Evolutionary conservation across 805 yeast genomes (phyloP).

Genomic region (Nakazawaea sp.): DNA sequence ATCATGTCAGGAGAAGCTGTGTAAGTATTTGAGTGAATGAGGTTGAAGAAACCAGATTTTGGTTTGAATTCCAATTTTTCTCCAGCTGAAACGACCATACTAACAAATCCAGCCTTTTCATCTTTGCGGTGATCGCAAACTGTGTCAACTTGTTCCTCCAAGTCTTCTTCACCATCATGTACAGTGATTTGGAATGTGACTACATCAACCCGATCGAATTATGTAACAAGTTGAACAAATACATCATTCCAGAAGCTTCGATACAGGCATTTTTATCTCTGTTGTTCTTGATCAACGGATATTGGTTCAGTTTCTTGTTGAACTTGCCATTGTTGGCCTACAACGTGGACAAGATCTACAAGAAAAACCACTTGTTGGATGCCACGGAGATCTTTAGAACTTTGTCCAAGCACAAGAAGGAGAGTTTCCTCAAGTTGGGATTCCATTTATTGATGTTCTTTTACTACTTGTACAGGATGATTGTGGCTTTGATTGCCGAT

Average conservation of each 20-base stretch:
- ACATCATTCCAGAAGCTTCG: conserved; percentile 85
- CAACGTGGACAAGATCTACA: conserved; percentile 73
- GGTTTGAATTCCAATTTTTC: too few species aligned
- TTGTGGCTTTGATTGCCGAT: conserved; percentile 81
- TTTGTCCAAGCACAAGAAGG: conserved; percentile 86
- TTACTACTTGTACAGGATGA: conserved; percentile 94
- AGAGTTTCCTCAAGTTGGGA: conserved; percentile 83
- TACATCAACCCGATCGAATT: conserved; percentile 96
- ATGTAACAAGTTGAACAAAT: conserved; percentile 86
- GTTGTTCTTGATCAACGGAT: conserved; percentile 76
- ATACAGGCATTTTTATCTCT: conserved; percentile 67
- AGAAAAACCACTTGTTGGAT: conserved; percentile 80
- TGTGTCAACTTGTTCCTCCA: conserved; percentile 86
- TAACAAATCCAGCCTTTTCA: conserved; percentile 41
- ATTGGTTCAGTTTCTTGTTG: conserved; percentile 83
- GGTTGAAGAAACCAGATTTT: too few species aligned
- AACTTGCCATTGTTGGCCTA: conserved; percentile 80
- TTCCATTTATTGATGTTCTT: conserved; percentile 90
- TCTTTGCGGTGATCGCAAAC: conserved; percentile 74
- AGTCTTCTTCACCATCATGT: conserved; percentile 93
- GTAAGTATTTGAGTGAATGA: conserved; percentile 24
- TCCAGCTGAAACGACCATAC: neutral
- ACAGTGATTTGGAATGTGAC: conserved; percentile 91
- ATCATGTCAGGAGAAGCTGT: conserved; percentile 41
- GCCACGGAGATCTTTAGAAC: conserved; percentile 98